Percentiles rank a stretch among this genome's conserved stretches.
These are phyloP conservation scores for Polyplosphaeria fusca DNA, from an alignment of 495 filamentous ascomycete genomes.

Conservation along the genomic window DNA sequence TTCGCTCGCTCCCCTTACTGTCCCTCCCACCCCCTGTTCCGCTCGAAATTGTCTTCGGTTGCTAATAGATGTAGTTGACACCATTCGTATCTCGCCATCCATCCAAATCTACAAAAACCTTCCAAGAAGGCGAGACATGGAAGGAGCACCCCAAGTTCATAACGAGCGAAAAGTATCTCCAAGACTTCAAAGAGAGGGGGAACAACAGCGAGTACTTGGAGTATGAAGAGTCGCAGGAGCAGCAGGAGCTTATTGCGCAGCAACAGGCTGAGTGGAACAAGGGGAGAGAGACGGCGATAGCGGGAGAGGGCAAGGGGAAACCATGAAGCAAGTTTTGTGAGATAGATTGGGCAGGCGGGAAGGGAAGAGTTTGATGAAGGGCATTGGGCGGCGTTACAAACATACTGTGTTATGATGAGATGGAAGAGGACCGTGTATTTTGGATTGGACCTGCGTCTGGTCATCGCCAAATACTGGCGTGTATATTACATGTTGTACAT, in stretches of 20 bases:
- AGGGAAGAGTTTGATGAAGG: too few species aligned
- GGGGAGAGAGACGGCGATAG: background rate
- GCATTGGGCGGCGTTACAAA: constrained; percentile 11
- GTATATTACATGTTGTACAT: constrained; percentile 10
- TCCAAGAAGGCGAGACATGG: constrained; percentile 46
- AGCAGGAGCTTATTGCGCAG: background rate
- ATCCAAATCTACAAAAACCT: constrained; percentile 57
- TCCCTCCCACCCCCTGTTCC: background rate
- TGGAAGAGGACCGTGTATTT: background rate
- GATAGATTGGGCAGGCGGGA: background rate
- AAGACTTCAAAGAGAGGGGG: constrained; percentile 68
- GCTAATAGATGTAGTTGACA: constrained; percentile 56
- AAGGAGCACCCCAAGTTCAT: background rate
- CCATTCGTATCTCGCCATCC: constrained; percentile 64
- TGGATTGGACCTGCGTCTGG: background rate
- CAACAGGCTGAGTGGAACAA: background rate
- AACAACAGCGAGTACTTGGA: constrained; percentile 36
- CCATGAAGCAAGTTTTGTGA: background rate
- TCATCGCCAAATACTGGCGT: background rate
- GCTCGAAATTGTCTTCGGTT: background rate
- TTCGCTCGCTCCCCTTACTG: background rate
- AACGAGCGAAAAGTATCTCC: constrained; percentile 49
- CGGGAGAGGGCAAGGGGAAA: background rate
- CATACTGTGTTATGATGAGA: background rate
- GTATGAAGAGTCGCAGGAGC: background rate